phyloP scores from a whole-genome alignment of 192 early-diverging fungal genomes.

The Obelidium mucronatum region DNA sequence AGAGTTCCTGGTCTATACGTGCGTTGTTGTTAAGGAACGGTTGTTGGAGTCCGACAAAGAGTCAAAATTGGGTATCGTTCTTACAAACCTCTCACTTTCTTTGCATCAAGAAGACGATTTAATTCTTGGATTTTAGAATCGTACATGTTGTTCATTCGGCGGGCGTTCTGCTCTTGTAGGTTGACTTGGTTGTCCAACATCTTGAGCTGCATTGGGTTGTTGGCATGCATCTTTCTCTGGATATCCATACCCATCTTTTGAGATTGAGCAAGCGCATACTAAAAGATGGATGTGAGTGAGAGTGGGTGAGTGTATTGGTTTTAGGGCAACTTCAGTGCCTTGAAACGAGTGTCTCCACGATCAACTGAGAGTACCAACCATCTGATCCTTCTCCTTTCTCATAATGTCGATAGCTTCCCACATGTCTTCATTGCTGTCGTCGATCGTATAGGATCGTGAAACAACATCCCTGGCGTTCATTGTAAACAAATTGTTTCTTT shows the following conservation, averaged over 20 bases:
- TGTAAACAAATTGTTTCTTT: too few species aligned
- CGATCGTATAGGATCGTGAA: too few species aligned
- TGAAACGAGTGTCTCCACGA: too few species aligned
- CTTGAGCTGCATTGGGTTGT: conserved; percentile 32
- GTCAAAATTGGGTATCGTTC: not conserved
- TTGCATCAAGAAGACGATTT: conserved; percentile 17
- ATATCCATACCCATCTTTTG: conserved; percentile 15
- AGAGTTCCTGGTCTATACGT: conserved; percentile 2
- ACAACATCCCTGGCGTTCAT: too few species aligned
- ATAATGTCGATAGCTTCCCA: conserved; percentile 9
- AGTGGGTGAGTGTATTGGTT: not conserved
- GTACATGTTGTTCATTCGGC: not conserved
- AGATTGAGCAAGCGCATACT: not conserved
- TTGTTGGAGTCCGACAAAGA: not conserved
- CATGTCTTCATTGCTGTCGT: conserved; percentile 21
- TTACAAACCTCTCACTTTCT: conserved; percentile 27
- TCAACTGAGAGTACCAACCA: too few species aligned
- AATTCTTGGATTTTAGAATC: conserved; percentile 10
- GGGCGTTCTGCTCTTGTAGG: not conserved
- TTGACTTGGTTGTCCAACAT: conserved; percentile 28
- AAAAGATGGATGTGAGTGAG: not conserved
- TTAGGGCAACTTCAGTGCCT: too few species aligned
- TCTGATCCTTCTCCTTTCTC: conserved; percentile 17
- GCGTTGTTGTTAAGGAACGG: not conserved
- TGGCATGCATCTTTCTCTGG: conserved; percentile 12